Base-by-base conservation (phyloP, 352 stramenopile species). In the Lagenidium giganteum region DNA sequence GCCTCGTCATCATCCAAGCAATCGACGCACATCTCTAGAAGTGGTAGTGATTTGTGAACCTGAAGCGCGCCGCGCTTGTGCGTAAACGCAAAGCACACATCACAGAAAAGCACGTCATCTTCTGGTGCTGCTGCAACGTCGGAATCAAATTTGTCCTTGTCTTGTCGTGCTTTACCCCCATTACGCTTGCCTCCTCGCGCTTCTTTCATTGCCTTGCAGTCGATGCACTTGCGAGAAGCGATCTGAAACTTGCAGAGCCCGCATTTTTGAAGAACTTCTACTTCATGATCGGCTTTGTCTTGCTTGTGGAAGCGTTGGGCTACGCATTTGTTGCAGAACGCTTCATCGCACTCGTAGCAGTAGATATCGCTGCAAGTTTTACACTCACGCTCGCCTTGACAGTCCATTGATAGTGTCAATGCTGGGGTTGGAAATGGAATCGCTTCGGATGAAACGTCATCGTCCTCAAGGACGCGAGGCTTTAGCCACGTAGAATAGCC, bases 401-500 rank as follows among this genome's bases (percentile, higher is more conserved):
- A 87, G 4, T 34, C 11, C 7, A 78, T 51, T 20, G 67, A 64
- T 20, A 85, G 43, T 24, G 49, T 65, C 8, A 69, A 49, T 20
- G 61, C 61, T 5, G 52, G 20, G 0, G 54, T 35, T 3, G 75
- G 72, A 46, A 61, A 83, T 18, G 75, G 73, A 12, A 88, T 64
- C 20, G 53, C 49, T 24, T 85, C 73, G 0, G 29, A 34, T 0
- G 23, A 18, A 14, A 91, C 73, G 34, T 91, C 76, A n/a, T 72
- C 47, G 37, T 77, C 67, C 17, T 64, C 61, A 7, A 91, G 49
- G 0, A 50, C 46, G 0, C 36, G 38, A 0, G 76, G 75, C 47
- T 91, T 91, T 25, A 54, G 49, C 76, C 79, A 91, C 28, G 79
- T 91, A 4, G 71, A 83, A 32, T 67, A 87, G 0, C 71, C 73